A percentile compares a stretch with the other conserved stretches of the same genome.
Conservation (phyloP, 495 filamentous ascomycete species). For the Lophium mytilinum region DNA sequence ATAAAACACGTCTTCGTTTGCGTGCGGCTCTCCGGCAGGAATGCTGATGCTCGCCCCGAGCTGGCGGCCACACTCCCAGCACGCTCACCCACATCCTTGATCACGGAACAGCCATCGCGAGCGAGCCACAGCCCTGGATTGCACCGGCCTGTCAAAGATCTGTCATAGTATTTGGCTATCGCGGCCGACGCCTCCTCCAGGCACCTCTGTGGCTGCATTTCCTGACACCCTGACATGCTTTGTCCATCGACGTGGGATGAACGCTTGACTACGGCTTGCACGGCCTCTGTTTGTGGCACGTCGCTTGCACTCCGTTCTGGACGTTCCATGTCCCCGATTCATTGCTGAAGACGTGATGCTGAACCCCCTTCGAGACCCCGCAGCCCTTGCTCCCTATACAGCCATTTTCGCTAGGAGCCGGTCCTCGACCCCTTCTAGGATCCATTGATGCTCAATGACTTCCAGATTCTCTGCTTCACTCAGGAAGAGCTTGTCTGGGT, state of each 20-base stretch:
- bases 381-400: constrained; percentile 1
- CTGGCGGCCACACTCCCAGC: not conserved
- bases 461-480: constrained; percentile 92
- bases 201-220: not conserved
- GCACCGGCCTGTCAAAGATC: not conserved
- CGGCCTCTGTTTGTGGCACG: not conserved
- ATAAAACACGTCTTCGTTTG: no score
- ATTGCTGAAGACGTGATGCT: not conserved
- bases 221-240: not conserved
- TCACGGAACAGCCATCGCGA: not conserved
- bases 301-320: not conserved
- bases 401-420: constrained; percentile 50
- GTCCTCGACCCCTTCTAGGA: constrained; percentile 78
- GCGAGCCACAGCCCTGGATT: not conserved
- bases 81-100: not conserved
- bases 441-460: constrained; percentile 85
- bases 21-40: no score
- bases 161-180: not conserved
- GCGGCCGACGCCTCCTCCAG: not conserved
- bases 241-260: no score
- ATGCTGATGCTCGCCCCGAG: not conserved
- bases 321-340: not conserved
- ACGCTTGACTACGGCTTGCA: not conserved
- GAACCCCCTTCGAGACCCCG: not conserved
- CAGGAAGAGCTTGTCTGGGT: constrained; percentile 87